Evolutionary conservation across 116 monocot species (phyloP).

Genomic region (Papilionanthe hybrid): DNA sequence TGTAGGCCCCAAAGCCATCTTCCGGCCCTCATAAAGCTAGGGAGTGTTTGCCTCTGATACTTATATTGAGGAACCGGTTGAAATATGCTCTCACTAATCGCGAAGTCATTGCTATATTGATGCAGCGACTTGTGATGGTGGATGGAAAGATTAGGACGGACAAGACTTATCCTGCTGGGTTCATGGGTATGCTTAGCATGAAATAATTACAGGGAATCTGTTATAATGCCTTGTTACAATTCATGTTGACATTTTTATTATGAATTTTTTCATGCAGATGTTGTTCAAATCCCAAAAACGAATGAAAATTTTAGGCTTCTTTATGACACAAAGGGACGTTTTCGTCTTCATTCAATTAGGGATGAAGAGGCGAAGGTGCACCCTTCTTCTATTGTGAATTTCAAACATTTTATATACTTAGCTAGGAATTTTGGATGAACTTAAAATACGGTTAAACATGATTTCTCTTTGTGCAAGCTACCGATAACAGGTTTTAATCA

Average conservation of each 20-base stretch:
- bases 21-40: slow-evolving; percentile 77
- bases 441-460: neutral
- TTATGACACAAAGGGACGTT: slow-evolving; percentile 75
- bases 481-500: neutral
- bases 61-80: slow-evolving; percentile 67
- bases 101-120: slow-evolving; percentile 64
- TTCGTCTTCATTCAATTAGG: slow-evolving; percentile 53
- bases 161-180: slow-evolving; percentile 74
- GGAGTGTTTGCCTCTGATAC: slow-evolving; percentile 69
- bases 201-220: neutral
- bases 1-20: slow-evolving; percentile 71
- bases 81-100: slow-evolving; percentile 68
- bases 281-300: slow-evolving; percentile 63
- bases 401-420: too few relatives aligned
- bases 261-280: slow-evolving; percentile 30
- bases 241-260: neutral
- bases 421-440: too few relatives aligned
- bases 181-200: slow-evolving; percentile 51
- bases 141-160: slow-evolving; percentile 72
- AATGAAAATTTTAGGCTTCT: slow-evolving; percentile 70
- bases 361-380: slow-evolving; percentile 62
- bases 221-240: slow-evolving; percentile 1
- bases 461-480: neutral
- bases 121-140: slow-evolving; percentile 76
- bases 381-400: neutral